These are phyloP conservation scores for Nitzschia inconspicua DNA, from an alignment of 108 stramenopile genomes.

Conservation along the genomic window DNA sequence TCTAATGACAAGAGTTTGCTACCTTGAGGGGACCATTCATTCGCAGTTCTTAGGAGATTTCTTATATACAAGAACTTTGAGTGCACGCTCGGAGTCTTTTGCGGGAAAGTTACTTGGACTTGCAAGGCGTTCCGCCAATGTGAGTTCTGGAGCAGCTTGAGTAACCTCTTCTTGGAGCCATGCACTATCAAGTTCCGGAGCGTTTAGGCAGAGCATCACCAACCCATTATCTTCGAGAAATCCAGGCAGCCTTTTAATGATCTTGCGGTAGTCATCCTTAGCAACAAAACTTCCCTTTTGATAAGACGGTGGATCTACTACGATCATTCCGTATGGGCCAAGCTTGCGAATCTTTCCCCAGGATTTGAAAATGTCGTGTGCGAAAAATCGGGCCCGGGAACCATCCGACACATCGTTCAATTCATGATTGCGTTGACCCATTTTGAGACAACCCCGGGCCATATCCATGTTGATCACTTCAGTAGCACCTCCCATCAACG, in stretches of 20 bases:
- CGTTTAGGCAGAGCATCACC: slow-evolving; percentile 42
- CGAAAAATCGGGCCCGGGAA: slow-evolving; percentile 31
- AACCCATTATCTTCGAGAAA: slow-evolving; percentile 15
- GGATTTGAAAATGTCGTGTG: slow-evolving; percentile 37
- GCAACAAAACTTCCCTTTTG: slow-evolving; percentile 42
- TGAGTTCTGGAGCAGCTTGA: slow-evolving; percentile 18
- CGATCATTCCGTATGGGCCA: slow-evolving; percentile 7
- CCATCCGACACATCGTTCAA: slow-evolving; percentile 23
- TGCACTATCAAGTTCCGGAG: slow-evolving; percentile 22
- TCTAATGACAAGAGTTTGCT: too few relatives aligned
- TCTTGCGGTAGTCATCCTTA: slow-evolving; percentile 34
- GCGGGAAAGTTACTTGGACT: slow-evolving; percentile 4
- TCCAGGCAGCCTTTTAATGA: slow-evolving; percentile 28
- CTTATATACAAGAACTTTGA: slow-evolving; percentile 13
- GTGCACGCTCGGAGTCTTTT: slow-evolving; percentile 2
- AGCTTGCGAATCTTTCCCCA: slow-evolving; percentile 15
- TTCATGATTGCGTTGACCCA: slow-evolving; percentile 40
- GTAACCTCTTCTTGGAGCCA: slow-evolving; percentile 28
- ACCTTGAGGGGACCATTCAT: too few relatives aligned
- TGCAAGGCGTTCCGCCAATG: slow-evolving; percentile 23
- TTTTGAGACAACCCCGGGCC: slow-evolving; percentile 28
- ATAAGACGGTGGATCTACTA: slow-evolving; percentile 35
- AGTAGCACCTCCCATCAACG: slow-evolving; percentile 30
- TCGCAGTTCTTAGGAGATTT: too few relatives aligned
- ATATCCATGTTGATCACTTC: slow-evolving; percentile 41